phyloP scores from a whole-genome alignment of 2,329 filamentous ascomycete species.

The Zymoseptoria crescenta region DNA sequence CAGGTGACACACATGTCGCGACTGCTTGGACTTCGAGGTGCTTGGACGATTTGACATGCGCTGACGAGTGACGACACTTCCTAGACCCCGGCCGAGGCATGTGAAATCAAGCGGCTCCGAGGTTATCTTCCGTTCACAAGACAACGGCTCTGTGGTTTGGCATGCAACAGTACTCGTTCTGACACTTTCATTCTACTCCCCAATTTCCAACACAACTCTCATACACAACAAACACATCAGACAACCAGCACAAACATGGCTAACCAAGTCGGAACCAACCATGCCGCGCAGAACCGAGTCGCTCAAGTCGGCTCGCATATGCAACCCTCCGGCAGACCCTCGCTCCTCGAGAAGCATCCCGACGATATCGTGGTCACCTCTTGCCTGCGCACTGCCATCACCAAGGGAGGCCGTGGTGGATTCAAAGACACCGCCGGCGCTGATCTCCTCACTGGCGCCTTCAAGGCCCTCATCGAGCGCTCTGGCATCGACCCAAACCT shows the following conservation, averaged over 20 bases:
- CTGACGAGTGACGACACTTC: not conserved
- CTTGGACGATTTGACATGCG: too few relatives aligned
- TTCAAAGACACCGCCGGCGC: slow-evolving; percentile 93
- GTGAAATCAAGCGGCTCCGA: not conserved
- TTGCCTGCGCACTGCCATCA: slow-evolving; percentile 83
- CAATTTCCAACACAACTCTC: not conserved
- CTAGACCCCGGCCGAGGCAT: not conserved
- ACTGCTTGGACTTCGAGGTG: not conserved
- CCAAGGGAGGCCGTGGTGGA: slow-evolving; percentile 83
- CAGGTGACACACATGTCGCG: not conserved
- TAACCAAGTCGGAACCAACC: slow-evolving; percentile 15
- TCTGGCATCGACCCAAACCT: slow-evolving; percentile 81
- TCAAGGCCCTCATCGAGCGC: slow-evolving; percentile 72
- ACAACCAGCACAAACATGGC: slow-evolving; percentile 9
- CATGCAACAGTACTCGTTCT: not conserved
- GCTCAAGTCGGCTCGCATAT: slow-evolving; percentile 53
- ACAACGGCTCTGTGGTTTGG: not conserved
- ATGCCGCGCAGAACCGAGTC: slow-evolving; percentile 37
- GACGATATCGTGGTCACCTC: slow-evolving; percentile 82
- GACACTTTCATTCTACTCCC: not conserved
- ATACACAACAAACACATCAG: not conserved
- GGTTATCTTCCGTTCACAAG: not conserved
- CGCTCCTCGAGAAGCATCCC: slow-evolving; percentile 46
- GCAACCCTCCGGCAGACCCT: slow-evolving; percentile 36
- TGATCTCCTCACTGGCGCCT: slow-evolving; percentile 76